Conservation (phyloP, 164 flowering plant genomes). For the Annona squamosa region DNA sequence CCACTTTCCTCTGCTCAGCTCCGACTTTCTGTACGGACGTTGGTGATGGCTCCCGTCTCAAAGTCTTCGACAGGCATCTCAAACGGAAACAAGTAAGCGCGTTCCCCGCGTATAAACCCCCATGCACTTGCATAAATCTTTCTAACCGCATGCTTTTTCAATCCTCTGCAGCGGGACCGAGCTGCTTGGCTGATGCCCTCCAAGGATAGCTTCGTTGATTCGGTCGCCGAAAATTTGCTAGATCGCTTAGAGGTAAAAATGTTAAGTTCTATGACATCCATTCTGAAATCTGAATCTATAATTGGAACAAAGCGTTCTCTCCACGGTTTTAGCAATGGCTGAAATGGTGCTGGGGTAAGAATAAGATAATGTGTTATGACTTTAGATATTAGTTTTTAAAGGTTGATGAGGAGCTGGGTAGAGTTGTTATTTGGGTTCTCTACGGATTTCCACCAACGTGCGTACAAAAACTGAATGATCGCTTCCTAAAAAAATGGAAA, state of each 20-base stretch:
- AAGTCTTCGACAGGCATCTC: slow-evolving; percentile 73
- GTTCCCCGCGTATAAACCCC: neutral
- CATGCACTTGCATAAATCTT: neutral
- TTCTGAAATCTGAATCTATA: no score
- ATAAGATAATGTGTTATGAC: no score
- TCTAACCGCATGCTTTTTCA: neutral
- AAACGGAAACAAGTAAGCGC: slow-evolving; percentile 57
- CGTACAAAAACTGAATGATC: no score
- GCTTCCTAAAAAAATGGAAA: no score
- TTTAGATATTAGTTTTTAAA: no score
- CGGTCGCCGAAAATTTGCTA: slow-evolving; percentile 81
- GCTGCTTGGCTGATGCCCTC: slow-evolving; percentile 80
- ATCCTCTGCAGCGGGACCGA: slow-evolving; percentile 65
- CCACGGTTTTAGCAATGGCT: no score
- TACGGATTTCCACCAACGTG: no score
- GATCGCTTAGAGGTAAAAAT: slow-evolving; percentile 74
- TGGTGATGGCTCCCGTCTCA: slow-evolving; percentile 27
- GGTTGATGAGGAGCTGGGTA: no score
- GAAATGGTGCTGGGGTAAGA: no score
- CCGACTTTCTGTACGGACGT: slow-evolving; percentile 4
- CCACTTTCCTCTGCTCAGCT: neutral
- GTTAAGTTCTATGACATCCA: neutral
- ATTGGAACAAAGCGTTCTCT: no score
- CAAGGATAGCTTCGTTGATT: slow-evolving; percentile 57
- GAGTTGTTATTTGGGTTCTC: no score